Evolutionary conservation across 2,329 filamentous ascomycete species (phyloP).

Genomic region (Ceratocystis diversiconidia): DNA sequence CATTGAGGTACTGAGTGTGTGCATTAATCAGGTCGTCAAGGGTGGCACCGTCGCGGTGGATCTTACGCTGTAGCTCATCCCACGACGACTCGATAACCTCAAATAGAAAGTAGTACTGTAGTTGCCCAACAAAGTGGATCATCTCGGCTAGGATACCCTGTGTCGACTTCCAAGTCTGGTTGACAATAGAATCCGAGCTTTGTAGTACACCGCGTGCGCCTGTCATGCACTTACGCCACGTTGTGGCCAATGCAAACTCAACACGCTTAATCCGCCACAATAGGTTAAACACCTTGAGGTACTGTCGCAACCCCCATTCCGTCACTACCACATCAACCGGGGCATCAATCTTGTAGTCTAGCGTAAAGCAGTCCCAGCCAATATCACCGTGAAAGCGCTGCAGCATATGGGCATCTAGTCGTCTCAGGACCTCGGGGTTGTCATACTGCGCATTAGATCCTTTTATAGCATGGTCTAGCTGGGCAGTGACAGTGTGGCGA

Average conservation of each 20-base stretch:
- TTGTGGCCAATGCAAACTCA: slow-evolving; percentile 79
- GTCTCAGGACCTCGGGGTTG: slow-evolving; percentile 74
- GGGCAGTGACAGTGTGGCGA: slow-evolving; percentile 90
- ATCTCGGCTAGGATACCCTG: slow-evolving; percentile 86
- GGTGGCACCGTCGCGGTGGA: slow-evolving; percentile 74
- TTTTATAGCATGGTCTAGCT: slow-evolving; percentile 90
- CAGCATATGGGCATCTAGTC: slow-evolving; percentile 94
- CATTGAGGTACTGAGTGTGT: slow-evolving; percentile 78
- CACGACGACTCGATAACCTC: slow-evolving; percentile 96
- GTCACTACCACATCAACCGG: slow-evolving; percentile 96
- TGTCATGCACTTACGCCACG: slow-evolving; percentile 93
- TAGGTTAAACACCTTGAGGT: slow-evolving; percentile 98
- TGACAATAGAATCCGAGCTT: slow-evolving; percentile 52
- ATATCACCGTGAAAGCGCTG: slow-evolving; percentile 94
- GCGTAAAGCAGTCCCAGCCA: slow-evolving; percentile 96
- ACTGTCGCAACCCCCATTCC: slow-evolving; percentile 87
- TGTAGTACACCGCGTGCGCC: slow-evolving; percentile 82
- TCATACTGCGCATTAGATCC: slow-evolving; percentile 97
- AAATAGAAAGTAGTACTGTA: slow-evolving; percentile 97
- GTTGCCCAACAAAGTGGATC: slow-evolving; percentile 93
- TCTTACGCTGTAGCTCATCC: slow-evolving; percentile 72
- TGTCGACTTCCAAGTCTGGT: slow-evolving; percentile 76
- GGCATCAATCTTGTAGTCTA: slow-evolving; percentile 96
- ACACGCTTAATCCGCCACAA: slow-evolving; percentile 96
- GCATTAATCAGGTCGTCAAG: slow-evolving; percentile 90